Base-by-base conservation (phyloP, 331 rosid genomes). In the Rhamnella rubrinervis region DNA sequence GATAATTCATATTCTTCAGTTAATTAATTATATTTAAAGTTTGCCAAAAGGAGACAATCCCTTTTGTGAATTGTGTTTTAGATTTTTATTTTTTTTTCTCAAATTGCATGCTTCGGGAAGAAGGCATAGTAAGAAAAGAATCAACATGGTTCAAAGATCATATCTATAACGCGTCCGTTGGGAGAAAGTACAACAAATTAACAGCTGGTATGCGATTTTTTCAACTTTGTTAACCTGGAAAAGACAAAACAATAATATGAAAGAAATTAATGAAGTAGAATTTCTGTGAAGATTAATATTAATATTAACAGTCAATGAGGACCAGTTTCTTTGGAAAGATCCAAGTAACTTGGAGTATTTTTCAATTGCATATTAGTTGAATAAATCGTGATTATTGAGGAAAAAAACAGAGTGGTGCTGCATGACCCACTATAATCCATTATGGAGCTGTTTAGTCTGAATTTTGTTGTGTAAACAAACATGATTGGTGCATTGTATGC, bases 311-410 rank as follows among this genome's bases (percentile, higher is more conserved):
- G 44, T 6, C 35, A 46, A 35, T 67, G 52, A 55, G 7, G 8
- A 16, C 10, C 13, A 51, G 7, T 51, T 14, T 66, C 35, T 51
- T 8, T 31, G 51, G 17, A 59, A 59, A 59, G 28, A 47, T 58
- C 69, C 49, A 71, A 17, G 51, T 26, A 26, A 26, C 39, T 50
- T 56, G 59, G 5, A 31, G 37, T 44, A 40, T 23, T 12, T 25
- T 41, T 37, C 12, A 31, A 38, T 19, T 38, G 41, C 23, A 23
- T 15, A 26, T 55, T 38, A 59, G 7, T 53, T 53, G 18, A 35
- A 28, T 61, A 55, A 51, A 61, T 67, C 39, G 55, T 67, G 59
- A 60, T 26, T 75, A 60, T 26, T 75, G 79, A 57, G 1, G 40
- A 55, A 37, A 23, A 12, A 50, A 44, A 55, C 20, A 14, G 59